Conservation (phyloP, 352 stramenopile genomes). For the Pythium oligandrum region DNA sequence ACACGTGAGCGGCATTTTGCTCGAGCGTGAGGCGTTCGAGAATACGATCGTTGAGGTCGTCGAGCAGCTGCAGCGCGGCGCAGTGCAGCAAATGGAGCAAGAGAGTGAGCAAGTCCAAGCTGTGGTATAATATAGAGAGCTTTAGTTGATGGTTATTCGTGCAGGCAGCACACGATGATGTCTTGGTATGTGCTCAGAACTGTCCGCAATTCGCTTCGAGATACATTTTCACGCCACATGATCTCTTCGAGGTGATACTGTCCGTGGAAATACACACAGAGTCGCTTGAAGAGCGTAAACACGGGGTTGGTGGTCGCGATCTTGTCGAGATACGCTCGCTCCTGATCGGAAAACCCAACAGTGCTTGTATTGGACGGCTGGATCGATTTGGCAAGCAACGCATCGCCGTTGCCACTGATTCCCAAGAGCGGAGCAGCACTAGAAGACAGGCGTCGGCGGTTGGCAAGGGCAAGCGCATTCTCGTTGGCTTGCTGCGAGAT, state of each 20-base stretch:
- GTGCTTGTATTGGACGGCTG: slow-evolving; percentile 20
- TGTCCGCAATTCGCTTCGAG: slow-evolving; percentile 67
- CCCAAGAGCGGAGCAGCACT: neutral
- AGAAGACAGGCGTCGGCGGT: slow-evolving; percentile 8
- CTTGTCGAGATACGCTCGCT: slow-evolving; percentile 73
- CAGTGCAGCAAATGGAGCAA: neutral
- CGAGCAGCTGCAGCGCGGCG: slow-evolving; percentile 13
- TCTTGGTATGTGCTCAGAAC: slow-evolving; percentile 84
- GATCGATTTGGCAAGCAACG: slow-evolving; percentile 4
- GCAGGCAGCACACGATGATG: slow-evolving; percentile 77
- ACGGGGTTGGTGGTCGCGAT: slow-evolving; percentile 78
- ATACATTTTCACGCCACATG: slow-evolving; percentile 87
- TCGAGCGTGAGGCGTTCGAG: slow-evolving; percentile 63
- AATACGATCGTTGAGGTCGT: slow-evolving; percentile 71
- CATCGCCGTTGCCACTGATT: neutral
- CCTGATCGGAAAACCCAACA: slow-evolving; percentile 50
- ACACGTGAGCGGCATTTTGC: slow-evolving; percentile 75
- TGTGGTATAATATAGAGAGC: slow-evolving; percentile 2
- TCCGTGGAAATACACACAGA: slow-evolving; percentile 84
- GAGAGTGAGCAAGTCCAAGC: neutral
- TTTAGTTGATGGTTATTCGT: slow-evolving; percentile 38
- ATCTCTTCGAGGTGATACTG: slow-evolving; percentile 87
- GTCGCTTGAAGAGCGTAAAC: slow-evolving; percentile 74
- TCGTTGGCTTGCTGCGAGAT: too few species aligned
- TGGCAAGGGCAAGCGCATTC: too few species aligned